phyloP scores from a whole-genome alignment of 2,329 filamentous ascomycete species.

The Aspergillus sp. region DNA sequence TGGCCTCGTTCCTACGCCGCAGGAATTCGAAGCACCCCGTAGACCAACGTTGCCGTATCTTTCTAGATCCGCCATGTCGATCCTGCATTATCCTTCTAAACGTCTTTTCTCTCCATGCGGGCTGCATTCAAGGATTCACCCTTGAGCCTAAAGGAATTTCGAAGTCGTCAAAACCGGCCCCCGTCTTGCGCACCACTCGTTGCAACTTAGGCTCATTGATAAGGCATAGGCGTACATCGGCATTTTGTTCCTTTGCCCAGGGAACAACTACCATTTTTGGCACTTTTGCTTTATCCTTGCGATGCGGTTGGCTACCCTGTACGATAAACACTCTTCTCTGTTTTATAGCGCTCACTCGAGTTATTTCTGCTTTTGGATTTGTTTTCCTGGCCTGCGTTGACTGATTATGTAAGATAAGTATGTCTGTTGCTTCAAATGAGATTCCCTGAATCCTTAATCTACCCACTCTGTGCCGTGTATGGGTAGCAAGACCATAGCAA shows the following conservation, averaged over 20 bases:
- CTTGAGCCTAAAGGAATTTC: no score
- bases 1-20: constrained; percentile 3
- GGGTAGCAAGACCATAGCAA: neutral
- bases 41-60: neutral
- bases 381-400: constrained; percentile 4
- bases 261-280: constrained; percentile 16
- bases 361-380: constrained; percentile 13
- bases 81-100: neutral
- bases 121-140: neutral
- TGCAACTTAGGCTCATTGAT: neutral
- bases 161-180: neutral
- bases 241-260: constrained; percentile 4
- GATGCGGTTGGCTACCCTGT: constrained; percentile 13
- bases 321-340: constrained; percentile 12
- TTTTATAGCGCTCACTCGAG: constrained; percentile 1
- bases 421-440: neutral
- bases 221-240: neutral
- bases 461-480: neutral
- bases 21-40: neutral
- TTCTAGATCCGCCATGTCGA: neutral
- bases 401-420: neutral
- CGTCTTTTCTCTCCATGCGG: neutral
- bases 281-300: constrained; percentile 12
- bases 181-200: neutral
- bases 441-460: neutral